These are phyloP conservation scores for Geosmithia morbida DNA, from an alignment of 2,329 filamentous ascomycete genomes.

Conservation along the genomic window DNA sequence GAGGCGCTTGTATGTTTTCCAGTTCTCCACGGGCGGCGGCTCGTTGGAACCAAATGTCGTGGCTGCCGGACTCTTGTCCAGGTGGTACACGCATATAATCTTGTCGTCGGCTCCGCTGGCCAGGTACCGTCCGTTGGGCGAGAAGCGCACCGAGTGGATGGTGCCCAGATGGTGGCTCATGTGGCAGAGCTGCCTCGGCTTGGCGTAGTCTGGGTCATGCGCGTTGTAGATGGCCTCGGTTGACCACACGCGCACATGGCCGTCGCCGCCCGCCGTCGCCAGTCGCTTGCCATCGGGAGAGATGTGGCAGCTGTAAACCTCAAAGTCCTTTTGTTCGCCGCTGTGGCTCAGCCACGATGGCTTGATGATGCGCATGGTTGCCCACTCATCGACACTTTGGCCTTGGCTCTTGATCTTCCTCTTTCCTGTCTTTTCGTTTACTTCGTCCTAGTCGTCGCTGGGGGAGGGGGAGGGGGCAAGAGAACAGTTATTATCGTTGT, in stretches of 20 bases:
- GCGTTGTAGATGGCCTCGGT: conserved; percentile 85
- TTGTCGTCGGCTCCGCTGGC: conserved; percentile 97
- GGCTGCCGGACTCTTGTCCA: conserved; percentile 68
- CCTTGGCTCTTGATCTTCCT: neutral
- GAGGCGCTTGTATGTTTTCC: conserved; percentile 85
- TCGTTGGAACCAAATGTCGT: conserved; percentile 84
- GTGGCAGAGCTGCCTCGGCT: conserved; percentile 86
- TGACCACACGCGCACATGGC: conserved; percentile 95
- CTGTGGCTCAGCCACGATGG: conserved; percentile 92
- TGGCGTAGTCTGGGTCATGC: conserved; percentile 53
- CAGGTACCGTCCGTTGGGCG: conserved; percentile 84
- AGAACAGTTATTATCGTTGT: no score
- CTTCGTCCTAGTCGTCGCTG: neutral
- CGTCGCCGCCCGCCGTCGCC: conserved; percentile 91
- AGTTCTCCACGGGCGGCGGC: conserved; percentile 87
- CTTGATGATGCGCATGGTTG: conserved; percentile 72
- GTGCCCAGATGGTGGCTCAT: conserved; percentile 98
- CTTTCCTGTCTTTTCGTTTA: neutral
- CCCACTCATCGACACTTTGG: neutral
- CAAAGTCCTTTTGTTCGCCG: conserved; percentile 95
- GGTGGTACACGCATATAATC: conserved; percentile 92
- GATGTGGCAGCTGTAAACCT: conserved; percentile 96
- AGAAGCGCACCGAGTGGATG: conserved; percentile 94
- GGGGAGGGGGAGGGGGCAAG: no score
- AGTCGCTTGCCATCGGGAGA: conserved; percentile 87